Evolutionary conservation across 345 rosid species (phyloP).

Genomic region (Erysimum cheiranthoides): DNA sequence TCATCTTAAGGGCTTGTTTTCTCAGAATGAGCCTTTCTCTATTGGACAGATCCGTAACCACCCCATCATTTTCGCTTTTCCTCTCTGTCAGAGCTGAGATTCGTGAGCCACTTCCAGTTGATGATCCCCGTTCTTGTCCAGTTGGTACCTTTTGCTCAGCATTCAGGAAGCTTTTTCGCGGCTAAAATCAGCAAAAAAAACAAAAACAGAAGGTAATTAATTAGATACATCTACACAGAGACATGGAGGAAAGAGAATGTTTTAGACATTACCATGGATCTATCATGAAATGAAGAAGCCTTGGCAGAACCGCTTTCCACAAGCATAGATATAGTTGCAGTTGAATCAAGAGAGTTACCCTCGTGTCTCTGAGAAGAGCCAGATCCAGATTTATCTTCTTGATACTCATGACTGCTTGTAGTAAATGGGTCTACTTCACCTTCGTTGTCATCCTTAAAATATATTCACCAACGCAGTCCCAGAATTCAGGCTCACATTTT

Average conservation of each 20-base stretch:
- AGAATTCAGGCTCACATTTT: conserved; percentile 3
- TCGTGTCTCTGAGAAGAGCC: conserved; percentile 38
- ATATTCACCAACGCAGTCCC: conserved; percentile 21
- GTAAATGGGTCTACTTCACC: conserved; percentile 42
- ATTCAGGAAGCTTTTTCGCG: conserved; percentile 23
- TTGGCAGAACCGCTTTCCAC: conserved; percentile 32
- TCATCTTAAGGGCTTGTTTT: conserved; percentile 88
- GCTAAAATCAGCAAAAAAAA: conserved; percentile 41
- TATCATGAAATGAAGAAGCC: conserved; percentile 46
- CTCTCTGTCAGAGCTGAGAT: conserved; percentile 36
- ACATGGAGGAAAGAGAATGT: conserved; percentile 32
- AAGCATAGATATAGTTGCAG: conserved; percentile 24
- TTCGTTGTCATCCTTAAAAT: conserved; percentile 40
- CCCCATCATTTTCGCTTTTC: conserved; percentile 40
- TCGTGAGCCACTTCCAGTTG: conserved; percentile 40
- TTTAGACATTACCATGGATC: conserved; percentile 45
- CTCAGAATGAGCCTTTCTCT: conserved; percentile 88
- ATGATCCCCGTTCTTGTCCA: conserved; percentile 40
- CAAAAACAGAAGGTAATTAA: not conserved
- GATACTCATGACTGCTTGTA: conserved; percentile 33
- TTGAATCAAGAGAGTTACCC: conserved; percentile 29
- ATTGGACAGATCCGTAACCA: conserved; percentile 61
- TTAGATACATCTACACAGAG: conserved; percentile 12
- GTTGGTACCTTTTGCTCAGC: conserved; percentile 35
- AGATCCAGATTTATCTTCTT: conserved; percentile 41